Evolutionary conservation across 805 yeast species (phyloP), one percentile per base, ranked within the genome.

Genomic region (Yamadazyma philogaea): DNA sequence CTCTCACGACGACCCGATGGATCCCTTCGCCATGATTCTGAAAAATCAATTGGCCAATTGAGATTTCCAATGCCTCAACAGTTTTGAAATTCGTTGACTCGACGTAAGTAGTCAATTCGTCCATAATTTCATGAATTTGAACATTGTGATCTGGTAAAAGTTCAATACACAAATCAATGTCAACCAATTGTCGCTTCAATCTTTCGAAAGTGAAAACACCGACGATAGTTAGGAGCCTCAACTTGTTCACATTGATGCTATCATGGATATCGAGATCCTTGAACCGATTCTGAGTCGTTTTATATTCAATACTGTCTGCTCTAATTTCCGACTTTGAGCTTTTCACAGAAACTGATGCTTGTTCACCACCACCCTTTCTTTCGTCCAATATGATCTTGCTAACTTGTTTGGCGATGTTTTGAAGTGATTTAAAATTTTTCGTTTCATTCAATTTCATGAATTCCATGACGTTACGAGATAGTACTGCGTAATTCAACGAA

Each of bases 171-270:
- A 80, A 61, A 39, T 74, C 75, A 20, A 88, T 61, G 51, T 84
- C 84, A 6, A 93, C 87, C 35, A 81, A 81, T 64, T 93, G 99
- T 51, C 77, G 81, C 54, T 84, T 82, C 17, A 82, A 61, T 45
- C 99, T 72, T 60, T 93, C 99, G 64, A 89, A 87, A 1, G 89
- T 84, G 66, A 89, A 91, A 6, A 93, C 93, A 4, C 99, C 99
- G 51, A 93, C 85, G n/a, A 90, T 70, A 0, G 96, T 83, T 38
- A 82, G 70, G 14, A 87, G 62, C 37, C 73, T 70, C 28, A 90
- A 61, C 4, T 76, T 74, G 4, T 70, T 65, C 30, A 87, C 77
- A 7, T 53, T 55, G 17, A 67, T 55, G 20, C 50, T 38, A 42
- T 61, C 70, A 2, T 55, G 42, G 1, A 22, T 37, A 18, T 39